Percentiles rank a stretch among this genome's conserved stretches.
Conservation (phyloP, 768 basidiomycete species). For the Daedaleopsis sinensis region DNA sequence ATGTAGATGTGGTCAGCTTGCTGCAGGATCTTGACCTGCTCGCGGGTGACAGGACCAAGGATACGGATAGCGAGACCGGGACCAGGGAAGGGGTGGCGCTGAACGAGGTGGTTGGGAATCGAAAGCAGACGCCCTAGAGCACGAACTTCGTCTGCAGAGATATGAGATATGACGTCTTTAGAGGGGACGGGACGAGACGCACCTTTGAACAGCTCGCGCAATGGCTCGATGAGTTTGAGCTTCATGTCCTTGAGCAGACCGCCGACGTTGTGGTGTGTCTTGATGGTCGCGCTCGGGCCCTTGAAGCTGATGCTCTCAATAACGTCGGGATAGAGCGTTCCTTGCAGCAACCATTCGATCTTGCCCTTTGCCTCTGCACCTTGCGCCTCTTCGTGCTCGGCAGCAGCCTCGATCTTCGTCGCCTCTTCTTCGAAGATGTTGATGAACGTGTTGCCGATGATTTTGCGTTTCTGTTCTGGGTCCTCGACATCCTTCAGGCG, state of each 20-base stretch:
- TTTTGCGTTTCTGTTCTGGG: conserved; percentile 95
- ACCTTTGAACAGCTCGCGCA: conserved; percentile 99
- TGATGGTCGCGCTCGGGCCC: conserved; percentile 98
- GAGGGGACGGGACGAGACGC: background rate
- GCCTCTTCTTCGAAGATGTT: conserved; percentile 97
- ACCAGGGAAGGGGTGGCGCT: conserved; percentile 98
- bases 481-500: conserved; percentile 92
- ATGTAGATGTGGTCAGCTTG: conserved; percentile 96
- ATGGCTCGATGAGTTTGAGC: conserved; percentile 96
- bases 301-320: conserved; percentile 99
- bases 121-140: conserved; percentile 87
- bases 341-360: conserved; percentile 97
- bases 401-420: conserved; percentile 79
- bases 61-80: conserved; percentile 98
- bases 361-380: conserved; percentile 80
- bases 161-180: background rate
- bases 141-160: conserved; percentile 84
- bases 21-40: conserved; percentile 90
- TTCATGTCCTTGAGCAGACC: conserved; percentile 97
- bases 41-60: conserved; percentile 90
- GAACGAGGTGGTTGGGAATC: conserved; percentile 92
- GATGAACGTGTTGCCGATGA: conserved; percentile 99
- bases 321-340: conserved; percentile 97
- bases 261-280: conserved; percentile 99
- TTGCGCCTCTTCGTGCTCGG: conserved; percentile 71